Conservation (phyloP, 2,329 filamentous ascomycete genomes). For the Hyphodiscus sp. region DNA sequence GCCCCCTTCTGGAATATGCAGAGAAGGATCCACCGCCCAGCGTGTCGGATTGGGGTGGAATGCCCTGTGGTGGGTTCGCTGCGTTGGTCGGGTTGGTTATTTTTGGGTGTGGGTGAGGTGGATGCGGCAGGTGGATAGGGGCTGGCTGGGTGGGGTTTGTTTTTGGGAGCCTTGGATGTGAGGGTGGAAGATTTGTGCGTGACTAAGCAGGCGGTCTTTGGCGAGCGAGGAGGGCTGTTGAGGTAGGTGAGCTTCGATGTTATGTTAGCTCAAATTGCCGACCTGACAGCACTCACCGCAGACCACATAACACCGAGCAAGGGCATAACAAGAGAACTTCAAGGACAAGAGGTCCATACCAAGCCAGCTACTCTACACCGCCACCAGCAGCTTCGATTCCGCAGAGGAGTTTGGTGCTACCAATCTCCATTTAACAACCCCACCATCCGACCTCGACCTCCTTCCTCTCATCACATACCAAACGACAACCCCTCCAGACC, state of each 20-base stretch:
- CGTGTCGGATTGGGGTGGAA: background rate
- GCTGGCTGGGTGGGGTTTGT: background rate
- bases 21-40: slow-evolving; percentile 3
- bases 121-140: background rate
- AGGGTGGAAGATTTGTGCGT: background rate
- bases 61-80: background rate
- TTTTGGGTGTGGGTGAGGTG: background rate
- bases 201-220: background rate
- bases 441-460: slow-evolving; percentile 2
- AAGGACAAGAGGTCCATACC: too few species aligned
- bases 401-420: background rate
- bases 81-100: background rate
- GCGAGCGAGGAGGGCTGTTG: too few species aligned
- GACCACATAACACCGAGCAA: too few species aligned
- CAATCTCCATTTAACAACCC: background rate
- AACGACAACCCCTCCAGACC: background rate
- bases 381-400: slow-evolving; percentile 1
- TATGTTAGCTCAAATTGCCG: too few species aligned
- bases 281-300: too few species aligned
- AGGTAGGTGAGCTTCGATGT: too few species aligned
- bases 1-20: slow-evolving; percentile 1
- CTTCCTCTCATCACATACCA: background rate
- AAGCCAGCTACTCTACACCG: background rate
- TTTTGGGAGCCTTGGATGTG: background rate
- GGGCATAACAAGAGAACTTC: too few species aligned